Evolutionary conservation across 1,139 yeast genomes (phyloP).

Genomic region (Citeromyces hawaiiensis): DNA sequence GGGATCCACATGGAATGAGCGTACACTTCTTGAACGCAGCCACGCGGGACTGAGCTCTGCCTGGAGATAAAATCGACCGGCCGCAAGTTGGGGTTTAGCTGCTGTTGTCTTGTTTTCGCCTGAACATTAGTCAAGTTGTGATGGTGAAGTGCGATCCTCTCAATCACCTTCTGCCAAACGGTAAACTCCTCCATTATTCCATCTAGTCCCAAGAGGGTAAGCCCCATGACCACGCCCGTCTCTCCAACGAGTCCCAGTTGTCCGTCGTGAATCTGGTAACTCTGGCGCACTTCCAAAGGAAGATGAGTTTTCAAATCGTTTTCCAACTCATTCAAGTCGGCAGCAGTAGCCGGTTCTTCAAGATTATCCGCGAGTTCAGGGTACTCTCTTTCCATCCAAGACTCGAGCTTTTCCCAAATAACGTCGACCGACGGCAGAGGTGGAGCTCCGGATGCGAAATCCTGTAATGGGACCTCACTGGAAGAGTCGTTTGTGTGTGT

Average conservation of each 20-base stretch:
- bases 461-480: conserved; percentile 29
- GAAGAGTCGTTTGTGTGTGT: conserved; percentile 22
- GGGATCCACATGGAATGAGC: conserved; percentile 53
- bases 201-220: conserved; percentile 60
- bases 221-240: conserved; percentile 56
- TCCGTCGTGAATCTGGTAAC: conserved; percentile 68
- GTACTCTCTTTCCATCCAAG: conserved; percentile 64
- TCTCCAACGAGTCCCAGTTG: conserved; percentile 59
- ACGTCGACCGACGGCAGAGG: conserved; percentile 62
- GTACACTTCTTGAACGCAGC: conserved; percentile 38
- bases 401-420: conserved; percentile 63
- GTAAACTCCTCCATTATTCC: conserved; percentile 56
- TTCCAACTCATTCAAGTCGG: conserved; percentile 69
- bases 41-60: conserved; percentile 28
- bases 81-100: background rate
- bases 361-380: conserved; percentile 70
- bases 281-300: conserved; percentile 67
- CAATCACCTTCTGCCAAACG: conserved; percentile 62
- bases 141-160: conserved; percentile 30
- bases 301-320: conserved; percentile 52
- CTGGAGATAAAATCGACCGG: background rate
- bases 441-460: conserved; percentile 40
- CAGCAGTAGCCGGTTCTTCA: conserved; percentile 56
- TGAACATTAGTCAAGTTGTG: background rate
- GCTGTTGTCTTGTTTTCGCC: background rate